Conservation (phyloP, 2,329 filamentous ascomycete genomes). For the Botrytis aclada region DNA sequence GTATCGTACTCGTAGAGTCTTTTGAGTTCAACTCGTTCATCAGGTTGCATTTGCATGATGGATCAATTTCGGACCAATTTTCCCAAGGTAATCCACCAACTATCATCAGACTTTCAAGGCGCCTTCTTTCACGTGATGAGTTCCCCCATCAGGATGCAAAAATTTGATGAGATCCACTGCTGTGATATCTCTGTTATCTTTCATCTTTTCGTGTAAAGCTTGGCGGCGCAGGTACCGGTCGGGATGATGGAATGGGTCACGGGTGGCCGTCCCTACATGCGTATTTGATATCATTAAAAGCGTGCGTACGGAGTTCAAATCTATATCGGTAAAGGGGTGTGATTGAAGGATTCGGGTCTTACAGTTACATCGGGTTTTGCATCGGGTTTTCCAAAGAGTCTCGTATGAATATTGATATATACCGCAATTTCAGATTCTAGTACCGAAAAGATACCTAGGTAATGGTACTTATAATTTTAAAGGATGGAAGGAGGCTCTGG, state of each 20-base stretch:
- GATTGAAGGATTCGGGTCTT: not conserved
- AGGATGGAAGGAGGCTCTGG: not conserved
- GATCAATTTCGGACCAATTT: not conserved
- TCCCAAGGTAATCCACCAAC: not conserved
- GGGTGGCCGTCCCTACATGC: not conserved
- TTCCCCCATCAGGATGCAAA: not conserved
- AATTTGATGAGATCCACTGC: not conserved
- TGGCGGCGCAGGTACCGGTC: constrained; percentile 4
- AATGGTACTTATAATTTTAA: not conserved
- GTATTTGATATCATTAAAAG: not conserved
- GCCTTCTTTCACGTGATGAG: not conserved
- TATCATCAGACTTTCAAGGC: not conserved
- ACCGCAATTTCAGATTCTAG: not conserved
- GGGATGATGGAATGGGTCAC: not conserved
- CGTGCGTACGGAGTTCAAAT: not conserved
- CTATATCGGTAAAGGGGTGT: not conserved
- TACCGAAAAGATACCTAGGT: not conserved
- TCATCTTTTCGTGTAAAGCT: not conserved
- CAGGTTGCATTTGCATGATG: not conserved
- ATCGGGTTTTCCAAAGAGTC: not conserved
- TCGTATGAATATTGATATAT: not conserved
- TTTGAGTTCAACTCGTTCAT: not conserved
- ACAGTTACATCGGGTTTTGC: not conserved
- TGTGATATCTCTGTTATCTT: not conserved
- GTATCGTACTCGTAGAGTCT: not conserved